These are phyloP conservation scores for Talaromyces amestolkiae DNA, from an alignment of 2,329 filamentous ascomycete genomes.

Conservation along the genomic window DNA sequence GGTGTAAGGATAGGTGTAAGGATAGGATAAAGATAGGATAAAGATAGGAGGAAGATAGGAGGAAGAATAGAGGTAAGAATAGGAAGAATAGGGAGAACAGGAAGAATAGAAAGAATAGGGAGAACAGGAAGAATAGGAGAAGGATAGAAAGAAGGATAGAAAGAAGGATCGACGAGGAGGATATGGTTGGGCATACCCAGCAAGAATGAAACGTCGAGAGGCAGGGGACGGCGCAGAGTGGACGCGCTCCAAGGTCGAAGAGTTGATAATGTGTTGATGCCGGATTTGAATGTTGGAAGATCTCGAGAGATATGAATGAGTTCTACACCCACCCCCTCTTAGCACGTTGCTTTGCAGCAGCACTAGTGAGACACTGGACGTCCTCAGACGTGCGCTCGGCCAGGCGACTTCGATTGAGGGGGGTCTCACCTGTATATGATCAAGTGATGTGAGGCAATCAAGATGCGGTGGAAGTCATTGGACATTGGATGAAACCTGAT, in stretches of 20 bases:
- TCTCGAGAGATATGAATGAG: too few relatives aligned
- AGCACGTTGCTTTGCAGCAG: conserved; percentile 6
- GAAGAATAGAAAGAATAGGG: neutral
- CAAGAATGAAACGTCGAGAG: neutral
- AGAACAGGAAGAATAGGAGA: neutral
- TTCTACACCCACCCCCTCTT: neutral
- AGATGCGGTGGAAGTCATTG: neutral
- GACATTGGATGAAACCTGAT: too few relatives aligned
- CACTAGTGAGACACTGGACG: neutral
- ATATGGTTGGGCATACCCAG: neutral
- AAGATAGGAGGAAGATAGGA: neutral
- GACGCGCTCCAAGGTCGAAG: neutral
- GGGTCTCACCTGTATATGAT: conserved; percentile 5
- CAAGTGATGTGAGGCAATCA: neutral
- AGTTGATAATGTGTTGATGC: neutral
- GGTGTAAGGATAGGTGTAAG: neutral
- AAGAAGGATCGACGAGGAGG: neutral
- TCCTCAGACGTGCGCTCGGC: neutral
- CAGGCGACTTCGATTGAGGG: neutral
- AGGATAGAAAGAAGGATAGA: neutral
- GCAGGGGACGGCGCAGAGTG: neutral
- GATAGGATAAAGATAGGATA: neutral
- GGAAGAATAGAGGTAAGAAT: neutral
- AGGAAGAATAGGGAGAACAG: neutral
- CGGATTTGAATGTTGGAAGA: neutral